These are phyloP conservation scores for Lodderomyces orthopsilosis DNA, from an alignment of 1,139 yeast genomes.

Conservation along the genomic window DNA sequence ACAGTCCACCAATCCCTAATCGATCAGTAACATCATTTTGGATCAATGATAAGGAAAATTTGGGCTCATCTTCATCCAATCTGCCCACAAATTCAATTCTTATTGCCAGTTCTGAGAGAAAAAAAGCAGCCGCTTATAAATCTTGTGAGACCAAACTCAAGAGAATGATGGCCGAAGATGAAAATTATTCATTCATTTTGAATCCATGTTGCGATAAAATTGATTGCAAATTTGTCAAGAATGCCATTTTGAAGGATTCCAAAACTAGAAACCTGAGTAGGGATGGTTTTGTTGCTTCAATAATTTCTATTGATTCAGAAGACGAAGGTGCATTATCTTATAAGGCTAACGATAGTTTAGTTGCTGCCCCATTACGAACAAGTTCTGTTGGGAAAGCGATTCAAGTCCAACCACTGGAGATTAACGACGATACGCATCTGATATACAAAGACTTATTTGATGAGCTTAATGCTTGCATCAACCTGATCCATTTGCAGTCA, in stretches of 20 bases:
- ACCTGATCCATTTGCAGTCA: neutral
- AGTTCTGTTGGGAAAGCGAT: neutral
- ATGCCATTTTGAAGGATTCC: constrained; percentile 4
- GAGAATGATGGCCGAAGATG: constrained; percentile 5
- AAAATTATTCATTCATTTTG: constrained; percentile 4
- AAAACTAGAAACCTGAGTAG: neutral
- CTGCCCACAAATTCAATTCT: neutral
- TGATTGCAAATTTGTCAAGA: constrained; percentile 4
- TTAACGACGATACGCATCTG: neutral
- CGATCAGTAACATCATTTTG: neutral
- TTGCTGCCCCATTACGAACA: constrained; percentile 2
- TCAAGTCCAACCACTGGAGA: neutral
- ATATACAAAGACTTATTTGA: neutral
- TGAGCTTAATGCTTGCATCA: constrained; percentile 1
- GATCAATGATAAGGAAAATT: neutral
- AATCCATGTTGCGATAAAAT: constrained; percentile 6
- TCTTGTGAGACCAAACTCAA: constrained; percentile 3
- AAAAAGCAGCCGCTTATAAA: neutral
- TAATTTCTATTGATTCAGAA: constrained; percentile 3
- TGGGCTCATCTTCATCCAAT: neutral
- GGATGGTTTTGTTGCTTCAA: neutral
- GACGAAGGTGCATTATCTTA: neutral
- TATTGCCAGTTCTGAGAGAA: neutral
- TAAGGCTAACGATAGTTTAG: neutral
- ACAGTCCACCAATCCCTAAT: neutral